Evolutionary conservation across 2,329 filamentous ascomycete species (phyloP).

Genomic region (Fusarium cicatricum): DNA sequence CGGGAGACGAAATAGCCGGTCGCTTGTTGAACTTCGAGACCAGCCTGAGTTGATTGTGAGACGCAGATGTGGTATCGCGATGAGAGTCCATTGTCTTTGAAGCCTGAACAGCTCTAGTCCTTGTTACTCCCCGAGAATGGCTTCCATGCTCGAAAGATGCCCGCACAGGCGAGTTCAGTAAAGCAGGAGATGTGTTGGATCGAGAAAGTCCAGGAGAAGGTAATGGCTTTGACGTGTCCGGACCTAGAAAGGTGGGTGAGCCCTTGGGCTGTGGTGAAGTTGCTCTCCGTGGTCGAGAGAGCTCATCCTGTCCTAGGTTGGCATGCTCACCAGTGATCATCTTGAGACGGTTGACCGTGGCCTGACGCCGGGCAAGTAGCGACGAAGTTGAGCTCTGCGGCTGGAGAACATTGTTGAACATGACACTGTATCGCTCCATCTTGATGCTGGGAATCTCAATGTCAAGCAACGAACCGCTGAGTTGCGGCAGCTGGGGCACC

Average conservation of each 20-base stretch:
- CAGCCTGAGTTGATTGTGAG: slow-evolving; percentile 20
- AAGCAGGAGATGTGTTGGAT: slow-evolving; percentile 64
- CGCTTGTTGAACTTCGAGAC: slow-evolving; percentile 43
- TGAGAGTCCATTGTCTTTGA: slow-evolving; percentile 7
- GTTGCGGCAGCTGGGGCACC: slow-evolving; percentile 22
- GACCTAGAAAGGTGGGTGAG: slow-evolving; percentile 52
- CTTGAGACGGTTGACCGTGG: slow-evolving; percentile 65
- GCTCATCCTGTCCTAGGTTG: slow-evolving; percentile 49
- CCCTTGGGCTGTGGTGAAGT: slow-evolving; percentile 57
- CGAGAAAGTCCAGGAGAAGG: slow-evolving; percentile 51
- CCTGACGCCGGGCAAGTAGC: slow-evolving; percentile 65
- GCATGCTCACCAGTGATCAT: slow-evolving; percentile 57
- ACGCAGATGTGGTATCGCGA: slow-evolving; percentile 7
- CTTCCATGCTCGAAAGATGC: slow-evolving; percentile 44
- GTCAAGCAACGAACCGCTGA: slow-evolving; percentile 61
- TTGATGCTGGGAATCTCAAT: slow-evolving; percentile 82
- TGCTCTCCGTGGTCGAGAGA: slow-evolving; percentile 51
- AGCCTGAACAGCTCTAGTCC: slow-evolving; percentile 25
- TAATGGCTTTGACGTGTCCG: slow-evolving; percentile 38
- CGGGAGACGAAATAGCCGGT: slow-evolving; percentile 11
- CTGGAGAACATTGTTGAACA: slow-evolving; percentile 82
- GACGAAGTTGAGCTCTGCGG: slow-evolving; percentile 43
- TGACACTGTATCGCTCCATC: slow-evolving; percentile 91
- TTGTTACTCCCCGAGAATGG: slow-evolving; percentile 7
- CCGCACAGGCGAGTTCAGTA: slow-evolving; percentile 54